These are phyloP conservation scores for Ganoderma lucidum DNA, from an alignment of 1,284 basidiomycete genomes.

Conservation along the genomic window DNA sequence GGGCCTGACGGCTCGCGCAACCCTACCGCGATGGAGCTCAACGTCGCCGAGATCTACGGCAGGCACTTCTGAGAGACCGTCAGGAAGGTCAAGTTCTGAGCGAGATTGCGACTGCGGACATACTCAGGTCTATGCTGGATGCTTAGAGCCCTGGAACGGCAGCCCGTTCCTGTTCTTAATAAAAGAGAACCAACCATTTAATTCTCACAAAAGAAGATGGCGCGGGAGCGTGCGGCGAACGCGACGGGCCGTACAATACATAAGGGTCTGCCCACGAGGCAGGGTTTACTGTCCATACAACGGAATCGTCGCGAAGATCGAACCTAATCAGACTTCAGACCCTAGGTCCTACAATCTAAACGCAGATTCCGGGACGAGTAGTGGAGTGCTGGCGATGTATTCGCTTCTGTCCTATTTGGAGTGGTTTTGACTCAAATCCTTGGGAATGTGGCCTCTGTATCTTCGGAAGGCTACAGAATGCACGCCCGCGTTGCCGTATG, in stretches of 20 bases:
- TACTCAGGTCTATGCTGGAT: too few relatives aligned
- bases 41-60: constrained; percentile 73
- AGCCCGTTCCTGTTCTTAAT: too few relatives aligned
- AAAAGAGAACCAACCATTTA: not conserved
- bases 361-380: too few relatives aligned
- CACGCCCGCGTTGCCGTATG: too few relatives aligned
- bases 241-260: not conserved
- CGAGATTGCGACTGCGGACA: not conserved
- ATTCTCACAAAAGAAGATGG: too few relatives aligned
- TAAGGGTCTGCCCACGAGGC: not conserved
- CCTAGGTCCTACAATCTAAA: not conserved
- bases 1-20: constrained; percentile 67
- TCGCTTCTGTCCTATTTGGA: too few relatives aligned
- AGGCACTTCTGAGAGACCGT: constrained; percentile 62
- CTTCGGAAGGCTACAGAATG: not conserved
- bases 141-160: too few relatives aligned
- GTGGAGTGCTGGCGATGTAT: too few relatives aligned
- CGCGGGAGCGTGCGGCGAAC: too few relatives aligned
- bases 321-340: not conserved
- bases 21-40: constrained; percentile 69
- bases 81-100: constrained; percentile 47
- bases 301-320: not conserved
- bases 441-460: too few relatives aligned
- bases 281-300: not conserved
- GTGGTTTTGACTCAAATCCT: too few relatives aligned